Base-by-base conservation (phyloP, 257 asterid genomes). In the Striga asiatica region DNA sequence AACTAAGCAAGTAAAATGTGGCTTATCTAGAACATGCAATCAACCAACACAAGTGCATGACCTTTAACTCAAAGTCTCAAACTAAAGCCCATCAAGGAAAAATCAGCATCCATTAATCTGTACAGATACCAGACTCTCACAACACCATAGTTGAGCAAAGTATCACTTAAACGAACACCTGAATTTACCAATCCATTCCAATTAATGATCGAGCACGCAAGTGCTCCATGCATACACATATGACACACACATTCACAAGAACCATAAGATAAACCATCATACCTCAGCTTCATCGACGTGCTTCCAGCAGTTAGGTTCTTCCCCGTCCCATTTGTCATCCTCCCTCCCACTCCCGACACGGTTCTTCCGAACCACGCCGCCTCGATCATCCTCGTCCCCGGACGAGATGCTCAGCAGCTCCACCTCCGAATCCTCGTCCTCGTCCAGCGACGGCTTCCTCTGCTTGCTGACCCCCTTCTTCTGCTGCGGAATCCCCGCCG, bases 331-430 rank as follows among this genome's bases (percentile, higher is more conserved):
- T 59, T 37, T 67, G 58, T 82, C 98, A 43, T 82, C 95, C 19
- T 83, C 88, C 60, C 54, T 82, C 58, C 77, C 84, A 56, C 73
- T 62, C 32, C 74, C 75, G 0, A 66, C 71, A 23, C 91, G 78
- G 27, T 69, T 68, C 74, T 61, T 78, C 17, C 74, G 65, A 50
- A 73, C 81, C 28, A 61, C 72, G 38, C 79, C 67, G 47, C 79
- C 80, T 46, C 75, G 79, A 56, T 82, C 96, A 50, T 84, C 95
- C 78, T 91, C 98, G 49, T 91, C 98, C 1, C 98, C 96, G 0
- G 98, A 91, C 2, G 98, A 91, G 67, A 87, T 91, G 76, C 98
- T 91, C 65, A 91, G 81, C 93, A 91, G 61, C 74, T 91, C 98
- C 19, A 91, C 93, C 64, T 91, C 98, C 42, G 98, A 91, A 69